These are phyloP conservation scores for Epichloe glyceriae DNA, from an alignment of 2,329 filamentous ascomycete species.

Conservation along the genomic window DNA sequence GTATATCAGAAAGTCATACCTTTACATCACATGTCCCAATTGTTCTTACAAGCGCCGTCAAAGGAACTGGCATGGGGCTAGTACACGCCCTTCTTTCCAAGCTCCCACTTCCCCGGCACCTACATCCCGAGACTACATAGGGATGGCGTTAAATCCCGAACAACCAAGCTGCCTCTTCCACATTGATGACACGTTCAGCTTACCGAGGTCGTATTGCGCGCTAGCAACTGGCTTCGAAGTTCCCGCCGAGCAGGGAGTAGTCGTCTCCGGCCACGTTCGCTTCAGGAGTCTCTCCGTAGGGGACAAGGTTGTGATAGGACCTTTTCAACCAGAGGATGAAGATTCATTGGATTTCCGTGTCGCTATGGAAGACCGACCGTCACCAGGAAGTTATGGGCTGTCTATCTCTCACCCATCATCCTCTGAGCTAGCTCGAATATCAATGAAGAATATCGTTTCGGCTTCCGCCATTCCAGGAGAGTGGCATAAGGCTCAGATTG, in stretches of 20 bases:
- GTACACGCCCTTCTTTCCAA: slow-evolving; percentile 69
- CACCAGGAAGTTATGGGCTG: slow-evolving; percentile 33
- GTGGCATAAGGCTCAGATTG: slow-evolving; percentile 71
- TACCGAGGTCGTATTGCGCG: slow-evolving; percentile 44
- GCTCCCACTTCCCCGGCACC: slow-evolving; percentile 52
- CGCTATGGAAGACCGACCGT: slow-evolving; percentile 33
- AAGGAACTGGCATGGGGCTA: slow-evolving; percentile 67
- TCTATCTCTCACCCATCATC: slow-evolving; percentile 41
- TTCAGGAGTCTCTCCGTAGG: slow-evolving; percentile 67
- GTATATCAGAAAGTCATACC: slow-evolving; percentile 30
- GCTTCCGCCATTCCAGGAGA: slow-evolving; percentile 44
- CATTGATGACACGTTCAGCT: slow-evolving; percentile 78
- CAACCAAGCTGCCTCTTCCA: slow-evolving; percentile 62
- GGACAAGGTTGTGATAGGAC: slow-evolving; percentile 66
- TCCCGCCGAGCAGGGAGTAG: slow-evolving; percentile 41
- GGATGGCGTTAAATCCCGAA: slow-evolving; percentile 42
- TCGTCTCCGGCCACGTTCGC: slow-evolving; percentile 76
- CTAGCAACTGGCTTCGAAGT: slow-evolving; percentile 9
- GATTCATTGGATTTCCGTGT: slow-evolving; percentile 18
- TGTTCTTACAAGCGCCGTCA: slow-evolving; percentile 74
- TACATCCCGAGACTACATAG: slow-evolving; percentile 41
- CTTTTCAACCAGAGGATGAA: slow-evolving; percentile 50
- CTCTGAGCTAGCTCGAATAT: slow-evolving; percentile 37
- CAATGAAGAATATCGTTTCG: slow-evolving; percentile 38
- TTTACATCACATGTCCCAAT: slow-evolving; percentile 58